Evolutionary conservation across 345 rosid genomes (phyloP), one percentile per base, ranked within the genome.

Genomic region (Noccaea caerulescens): DNA sequence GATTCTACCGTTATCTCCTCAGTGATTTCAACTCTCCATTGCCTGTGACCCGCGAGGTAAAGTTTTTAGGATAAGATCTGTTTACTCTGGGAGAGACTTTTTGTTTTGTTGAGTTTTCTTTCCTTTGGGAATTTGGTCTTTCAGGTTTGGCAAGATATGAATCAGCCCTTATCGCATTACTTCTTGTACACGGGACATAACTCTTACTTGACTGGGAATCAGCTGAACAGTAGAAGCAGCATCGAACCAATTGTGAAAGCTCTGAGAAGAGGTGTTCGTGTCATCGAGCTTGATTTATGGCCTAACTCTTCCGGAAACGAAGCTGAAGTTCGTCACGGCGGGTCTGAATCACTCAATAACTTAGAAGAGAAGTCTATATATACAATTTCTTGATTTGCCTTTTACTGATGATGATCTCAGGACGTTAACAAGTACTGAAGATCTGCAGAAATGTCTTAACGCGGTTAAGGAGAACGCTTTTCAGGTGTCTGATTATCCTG

Each of bases 281-380:
- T 87, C 1, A 90, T 93, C 55, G 98, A 93, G 77, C 78, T 93
- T 63, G 98, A 93, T 82, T 74, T 93, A 56, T 88, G 98, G 98
- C 92, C 97, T 10, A 79, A 72, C 80, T 49, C 83, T 53, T 71
- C 77, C 2, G 79, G 79, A 39, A 76, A 81, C 6, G 66, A 79
- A 68, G 86, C 84, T 1, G 68, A 90, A 75, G 95, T 90, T 72
- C 76, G 82, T 67, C 96, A 90, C 64, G 96, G 98, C 72, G 91
- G 96, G 95, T 89, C 78, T 43, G 20, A 23, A 50, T 50, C 36
- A 25, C 55, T 23, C 5, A 1, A 23, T 44, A 8, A 8, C 10
- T 42, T 41, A 12, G 20, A 13, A 16, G 43, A 37, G 27, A 57
- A 57, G 41, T 39, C 16, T 32, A 25, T 12, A 25, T 12, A 18